Percentiles rank a stretch among this genome's conserved stretches.
Evolutionary conservation across 805 yeast species (phyloP).

Genomic region (Torulaspora gathmanii): DNA sequence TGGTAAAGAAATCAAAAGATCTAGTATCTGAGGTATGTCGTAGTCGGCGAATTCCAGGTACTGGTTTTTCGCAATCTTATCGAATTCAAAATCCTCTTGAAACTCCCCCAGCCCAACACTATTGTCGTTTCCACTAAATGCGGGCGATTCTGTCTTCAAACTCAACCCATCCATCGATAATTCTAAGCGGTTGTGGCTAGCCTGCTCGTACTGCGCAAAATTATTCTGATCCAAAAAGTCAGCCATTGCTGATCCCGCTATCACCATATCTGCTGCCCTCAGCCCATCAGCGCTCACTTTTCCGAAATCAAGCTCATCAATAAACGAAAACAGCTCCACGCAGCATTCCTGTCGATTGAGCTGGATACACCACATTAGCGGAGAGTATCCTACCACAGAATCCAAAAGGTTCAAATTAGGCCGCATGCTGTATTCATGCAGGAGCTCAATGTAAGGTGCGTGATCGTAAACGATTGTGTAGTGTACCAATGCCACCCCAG

Average conservation of each 20-base stretch:
- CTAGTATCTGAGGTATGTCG: conserved; percentile 67
- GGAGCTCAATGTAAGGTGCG: conserved; percentile 44
- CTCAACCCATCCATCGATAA: conserved; percentile 40
- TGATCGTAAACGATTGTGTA: conserved; percentile 55
- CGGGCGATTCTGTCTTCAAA: conserved; percentile 8
- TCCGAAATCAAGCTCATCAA: conserved; percentile 52
- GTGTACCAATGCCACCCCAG: conserved; percentile 46
- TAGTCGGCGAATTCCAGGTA: conserved; percentile 59
- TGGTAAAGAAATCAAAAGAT: conserved; percentile 55
- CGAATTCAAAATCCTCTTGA: conserved; percentile 47
- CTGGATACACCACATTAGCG: conserved; percentile 84
- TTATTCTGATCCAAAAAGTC: conserved; percentile 56
- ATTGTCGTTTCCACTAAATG: not conserved
- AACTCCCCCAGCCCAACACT: conserved; percentile 9
- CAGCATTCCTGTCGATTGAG: conserved; percentile 53
- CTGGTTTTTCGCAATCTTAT: conserved; percentile 51
- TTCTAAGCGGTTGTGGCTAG: conserved; percentile 26
- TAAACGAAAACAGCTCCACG: conserved; percentile 52
- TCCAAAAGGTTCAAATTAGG: conserved; percentile 49
- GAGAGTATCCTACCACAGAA: conserved; percentile 50
- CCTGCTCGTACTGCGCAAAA: conserved; percentile 27
- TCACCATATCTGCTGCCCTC: conserved; percentile 52
- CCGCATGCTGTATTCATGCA: conserved; percentile 38
- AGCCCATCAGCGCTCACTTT: conserved; percentile 33
- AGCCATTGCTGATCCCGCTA: conserved; percentile 52